Evolutionary conservation across 164 flowering plant species (phyloP).

Genomic region (Taxillus chinensis): DNA sequence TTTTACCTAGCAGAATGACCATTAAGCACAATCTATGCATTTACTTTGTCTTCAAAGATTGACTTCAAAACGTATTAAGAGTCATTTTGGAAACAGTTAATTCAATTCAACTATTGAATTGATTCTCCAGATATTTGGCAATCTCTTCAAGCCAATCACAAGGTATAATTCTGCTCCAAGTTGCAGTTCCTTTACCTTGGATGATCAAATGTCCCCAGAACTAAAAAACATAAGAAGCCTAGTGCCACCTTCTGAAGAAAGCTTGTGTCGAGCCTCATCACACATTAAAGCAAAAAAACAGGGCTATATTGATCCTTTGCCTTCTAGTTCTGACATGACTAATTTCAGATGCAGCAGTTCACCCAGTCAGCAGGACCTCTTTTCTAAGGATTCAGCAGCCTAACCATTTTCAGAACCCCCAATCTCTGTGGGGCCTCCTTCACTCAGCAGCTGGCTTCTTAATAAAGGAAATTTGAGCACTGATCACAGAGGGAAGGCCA

Average conservation of each 20-base stretch:
- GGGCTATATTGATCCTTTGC: slow-evolving; percentile 10
- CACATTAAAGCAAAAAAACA: slow-evolving; percentile 23
- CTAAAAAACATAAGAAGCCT: slow-evolving; percentile 10
- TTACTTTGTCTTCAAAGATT: too few relatives aligned
- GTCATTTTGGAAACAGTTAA: too few relatives aligned
- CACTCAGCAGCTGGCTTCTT: slow-evolving; percentile 70
- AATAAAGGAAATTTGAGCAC: slow-evolving; percentile 23
- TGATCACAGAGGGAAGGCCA: slow-evolving; percentile 17
- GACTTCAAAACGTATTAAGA: too few relatives aligned
- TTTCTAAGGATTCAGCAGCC: slow-evolving; percentile 15
- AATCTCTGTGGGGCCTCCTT: slow-evolving; percentile 60
- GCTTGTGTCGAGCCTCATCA: slow-evolving; percentile 46
- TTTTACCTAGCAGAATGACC: too few relatives aligned
- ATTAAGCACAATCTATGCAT: too few relatives aligned
- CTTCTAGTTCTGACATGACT: slow-evolving; percentile 5
- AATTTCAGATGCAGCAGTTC: slow-evolving; percentile 17
- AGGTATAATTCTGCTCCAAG: slow-evolving; percentile 61
- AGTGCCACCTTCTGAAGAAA: slow-evolving; percentile 28
- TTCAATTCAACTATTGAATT: too few relatives aligned
- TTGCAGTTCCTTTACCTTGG: slow-evolving; percentile 4
- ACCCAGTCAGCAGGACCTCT: slow-evolving; percentile 23
- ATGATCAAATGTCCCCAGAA: slow-evolving; percentile 7
- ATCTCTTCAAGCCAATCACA: slow-evolving; percentile 68
- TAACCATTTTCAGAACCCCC: slow-evolving; percentile 16
- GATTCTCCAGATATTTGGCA: too few relatives aligned